A percentile compares a stretch with the other conserved stretches of the same genome.
Conservation (phyloP, 331 rosid species). For the Ulmus americana region DNA sequence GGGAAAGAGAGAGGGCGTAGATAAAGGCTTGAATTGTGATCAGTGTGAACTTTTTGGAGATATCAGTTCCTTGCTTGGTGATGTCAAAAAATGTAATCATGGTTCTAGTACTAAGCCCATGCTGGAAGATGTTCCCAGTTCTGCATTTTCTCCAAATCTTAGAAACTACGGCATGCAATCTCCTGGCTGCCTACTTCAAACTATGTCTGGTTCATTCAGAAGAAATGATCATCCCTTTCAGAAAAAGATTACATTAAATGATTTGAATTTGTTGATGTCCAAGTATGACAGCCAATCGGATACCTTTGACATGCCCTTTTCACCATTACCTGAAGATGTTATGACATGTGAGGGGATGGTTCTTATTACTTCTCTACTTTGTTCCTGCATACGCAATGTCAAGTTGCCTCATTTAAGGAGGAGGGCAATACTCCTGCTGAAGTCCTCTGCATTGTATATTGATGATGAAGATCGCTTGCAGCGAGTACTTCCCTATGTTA, state of each 20-base stretch:
- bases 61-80: slow-evolving; percentile 60
- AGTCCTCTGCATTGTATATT: slow-evolving; percentile 77
- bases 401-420: slow-evolving; percentile 88
- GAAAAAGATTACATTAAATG: slow-evolving; percentile 64
- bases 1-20: slow-evolving; percentile 43
- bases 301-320: slow-evolving; percentile 77
- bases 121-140: slow-evolving; percentile 35
- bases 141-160: slow-evolving; percentile 48
- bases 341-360: slow-evolving; percentile 97
- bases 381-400: slow-evolving; percentile 90
- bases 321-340: slow-evolving; percentile 66
- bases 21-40: slow-evolving; percentile 50
- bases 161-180: slow-evolving; percentile 50
- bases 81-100: slow-evolving; percentile 52
- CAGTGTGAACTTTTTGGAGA: slow-evolving; percentile 73
- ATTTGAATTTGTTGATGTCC: slow-evolving; percentile 68
- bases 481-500: slow-evolving; percentile 84
- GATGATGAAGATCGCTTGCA: slow-evolving; percentile 94
- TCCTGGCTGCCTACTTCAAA: slow-evolving; percentile 73
- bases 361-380: slow-evolving; percentile 83
- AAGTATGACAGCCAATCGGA: slow-evolving; percentile 87
- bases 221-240: slow-evolving; percentile 78
- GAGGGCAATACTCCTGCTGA: slow-evolving; percentile 78
- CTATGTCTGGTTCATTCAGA: slow-evolving; percentile 68
- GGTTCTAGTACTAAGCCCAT: slow-evolving; percentile 40